Evolutionary conservation across 345 rosid genomes (phyloP), one percentile per base, ranked within the genome.

Genomic region (Laguncularia racemosa): DNA sequence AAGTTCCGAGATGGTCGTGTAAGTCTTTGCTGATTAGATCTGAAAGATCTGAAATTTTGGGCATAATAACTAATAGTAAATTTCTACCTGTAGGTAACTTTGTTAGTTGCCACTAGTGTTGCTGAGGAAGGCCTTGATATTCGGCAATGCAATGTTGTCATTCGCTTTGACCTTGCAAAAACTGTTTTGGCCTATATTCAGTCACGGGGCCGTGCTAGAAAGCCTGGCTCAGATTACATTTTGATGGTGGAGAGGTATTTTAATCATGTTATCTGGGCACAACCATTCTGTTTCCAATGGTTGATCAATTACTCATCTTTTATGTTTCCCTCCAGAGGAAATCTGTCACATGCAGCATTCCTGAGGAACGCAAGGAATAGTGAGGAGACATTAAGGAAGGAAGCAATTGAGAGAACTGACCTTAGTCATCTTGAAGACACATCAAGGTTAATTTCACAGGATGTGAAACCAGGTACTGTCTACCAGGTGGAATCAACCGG

Each of bases 111-210:
- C 53, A 89, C 99, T 43, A 93, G 99, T 71, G 99, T 93, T 63
- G 99, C 99, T 43, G 97, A 93, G 79, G 99, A 93, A 78, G 99
- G 99, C 59, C 95, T 93, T 66, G 99, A 93, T 74, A 93, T 93
- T 48, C 80, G 99, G 68, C 99, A 93, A 64, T 93, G 99, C 82
- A 93, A 89, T 67, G 97, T 93, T 63, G 99, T 93, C 49, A 89
- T 93, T 68, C 95, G 99, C 60, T 93, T 93, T 71, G 99, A 93
- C 69, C 99, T 93, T 57, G 99, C 99, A 55, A 93, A 93, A 81
- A 93, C 99, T 60, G 99, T 93, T 52, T 75, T 93, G 56, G 99
- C 99, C 16, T 89, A 93, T 66, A 93, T 93, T 72, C 99, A 93
- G 77, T 93, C 99, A 0, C 86, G 99, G 63, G 99, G 99, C 59